Percentiles rank a stretch among this genome's conserved stretches.
phyloP scores from a whole-genome alignment of 495 filamentous ascomycete species.

The Pyronema domesticum region DNA sequence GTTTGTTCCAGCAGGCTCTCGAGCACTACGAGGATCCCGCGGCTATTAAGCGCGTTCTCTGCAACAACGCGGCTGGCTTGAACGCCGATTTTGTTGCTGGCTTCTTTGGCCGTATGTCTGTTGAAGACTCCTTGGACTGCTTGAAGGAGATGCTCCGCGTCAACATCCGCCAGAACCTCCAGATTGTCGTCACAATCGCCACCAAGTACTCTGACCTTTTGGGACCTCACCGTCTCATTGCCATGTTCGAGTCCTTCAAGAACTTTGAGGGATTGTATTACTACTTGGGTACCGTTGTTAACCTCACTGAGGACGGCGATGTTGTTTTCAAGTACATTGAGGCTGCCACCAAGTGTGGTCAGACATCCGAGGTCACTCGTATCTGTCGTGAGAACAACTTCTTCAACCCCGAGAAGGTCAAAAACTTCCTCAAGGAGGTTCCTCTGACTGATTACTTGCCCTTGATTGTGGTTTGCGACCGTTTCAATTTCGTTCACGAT shows the following conservation, averaged over 20 bases:
- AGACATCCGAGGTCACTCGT: conserved; percentile 88
- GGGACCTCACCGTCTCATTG: conserved; percentile 74
- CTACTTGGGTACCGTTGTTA: conserved; percentile 95
- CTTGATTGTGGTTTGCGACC: conserved; percentile 95
- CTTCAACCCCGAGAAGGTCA: conserved; percentile 93
- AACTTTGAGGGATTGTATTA: conserved; percentile 94
- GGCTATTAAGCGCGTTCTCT: conserved; percentile 69
- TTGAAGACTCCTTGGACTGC: conserved; percentile 87
- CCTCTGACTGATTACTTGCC: conserved; percentile 82
- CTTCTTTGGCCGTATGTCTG: conserved; percentile 83
- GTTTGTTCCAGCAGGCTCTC: conserved; percentile 67
- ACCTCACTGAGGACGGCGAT: conserved; percentile 83
- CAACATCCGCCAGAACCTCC: conserved; percentile 94
- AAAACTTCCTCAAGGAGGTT: conserved; percentile 98
- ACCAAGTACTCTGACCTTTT: conserved; percentile 96
- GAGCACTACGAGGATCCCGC: conserved; percentile 85
- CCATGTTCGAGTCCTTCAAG: conserved; percentile 90
- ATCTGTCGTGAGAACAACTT: conserved; percentile 89
- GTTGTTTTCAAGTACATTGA: conserved; percentile 99
- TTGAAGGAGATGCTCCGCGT: conserved; percentile 86
- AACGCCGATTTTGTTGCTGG: conserved; percentile 77
- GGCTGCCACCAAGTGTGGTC: conserved; percentile 78
- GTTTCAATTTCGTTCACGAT: conserved; percentile 96
- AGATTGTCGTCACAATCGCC: conserved; percentile 80
- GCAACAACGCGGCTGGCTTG: conserved; percentile 54